phyloP scores from a whole-genome alignment of 768 basidiomycete genomes.

The Tylopilus felleus region DNA sequence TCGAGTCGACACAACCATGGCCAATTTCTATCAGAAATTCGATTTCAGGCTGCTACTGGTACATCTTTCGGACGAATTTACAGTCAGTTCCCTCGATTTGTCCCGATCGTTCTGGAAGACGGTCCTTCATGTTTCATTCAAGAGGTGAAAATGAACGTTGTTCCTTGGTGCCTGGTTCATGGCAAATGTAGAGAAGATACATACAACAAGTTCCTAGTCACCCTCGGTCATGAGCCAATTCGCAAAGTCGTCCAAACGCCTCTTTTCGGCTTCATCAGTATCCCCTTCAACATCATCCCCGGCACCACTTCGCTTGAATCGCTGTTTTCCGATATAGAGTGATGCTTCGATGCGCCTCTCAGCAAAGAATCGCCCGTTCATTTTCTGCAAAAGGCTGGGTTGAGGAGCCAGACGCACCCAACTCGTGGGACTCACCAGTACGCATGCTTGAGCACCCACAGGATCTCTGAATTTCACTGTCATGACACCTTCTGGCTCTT shows the following conservation, averaged over 20 bases:
- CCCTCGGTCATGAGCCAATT: constrained; percentile 83
- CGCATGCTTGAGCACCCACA: constrained; percentile 89
- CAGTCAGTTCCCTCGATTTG: too few species aligned
- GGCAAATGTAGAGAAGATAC: constrained; percentile 3
- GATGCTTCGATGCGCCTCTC: constrained; percentile 80
- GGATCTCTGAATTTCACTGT: constrained; percentile 94
- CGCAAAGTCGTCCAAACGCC: constrained; percentile 84
- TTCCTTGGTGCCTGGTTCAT: background rate
- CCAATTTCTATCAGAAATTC: too few species aligned
- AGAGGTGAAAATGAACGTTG: background rate
- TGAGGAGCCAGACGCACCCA: background rate
- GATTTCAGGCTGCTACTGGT: too few species aligned
- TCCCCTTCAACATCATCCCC: constrained; percentile 62
- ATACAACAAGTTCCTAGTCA: constrained; percentile 39
- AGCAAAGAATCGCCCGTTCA: constrained; percentile 90
- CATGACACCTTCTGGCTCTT: constrained; percentile 92
- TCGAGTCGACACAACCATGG: too few species aligned
- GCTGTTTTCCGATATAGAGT: constrained; percentile 76
- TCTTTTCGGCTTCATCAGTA: constrained; percentile 74
- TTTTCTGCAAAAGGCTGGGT: constrained; percentile 57
- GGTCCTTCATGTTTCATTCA: background rate
- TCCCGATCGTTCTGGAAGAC: background rate
- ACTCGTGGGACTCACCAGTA: constrained; percentile 56
- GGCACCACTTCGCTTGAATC: constrained; percentile 72
- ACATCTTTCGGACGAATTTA: too few species aligned